Base-by-base conservation (phyloP, 2,329 filamentous ascomycete genomes). In the Microcera coccophila region DNA sequence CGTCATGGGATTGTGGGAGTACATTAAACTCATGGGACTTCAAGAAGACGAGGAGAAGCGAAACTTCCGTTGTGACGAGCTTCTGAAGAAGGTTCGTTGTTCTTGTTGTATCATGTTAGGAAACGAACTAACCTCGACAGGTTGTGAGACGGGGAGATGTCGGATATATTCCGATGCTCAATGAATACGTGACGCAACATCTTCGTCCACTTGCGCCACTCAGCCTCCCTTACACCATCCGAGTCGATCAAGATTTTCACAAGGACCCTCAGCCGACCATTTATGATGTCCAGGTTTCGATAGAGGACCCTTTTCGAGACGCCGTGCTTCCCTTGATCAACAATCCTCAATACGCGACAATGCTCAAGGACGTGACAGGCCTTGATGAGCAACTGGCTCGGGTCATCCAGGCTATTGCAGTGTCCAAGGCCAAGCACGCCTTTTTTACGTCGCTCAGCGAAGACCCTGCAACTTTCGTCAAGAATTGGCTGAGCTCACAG, bases 1-100 rank as follows among this genome's bases (percentile, higher is more conserved):
- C 5, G 82, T 95, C 20, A 87, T 94, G 75, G 90, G 87, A 12
- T 78, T 98, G 22, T 98, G 90, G 89, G 90, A 96, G 62, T 98
- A 98, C 59, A 87, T 95, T 53, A 84, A 88, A 55, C 76, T 87
- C 16, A 86, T 87, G 73, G 83, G 84, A 15, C 72, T 98, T 36
- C 89, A 95, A 63, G 91, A 96, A 62, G 90, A 95, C 52, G 91
- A 97, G 47, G 93, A 98, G 63, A 93, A 93, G 71, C 81, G 93
- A 48, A 86, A 87, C 47, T 91, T 98, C 56, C 84, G 87, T 29
- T 97, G 93, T 61, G 91, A 98, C 61, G 85, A 90, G 33, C 76
- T 84, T 36, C 66, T 98, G 39, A 85, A 79, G 68, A 81, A 80
- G 66, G 89, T 95, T 69, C 60, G 79, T 48, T 10, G 36, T n/a